Evolutionary conservation across 2,329 filamentous ascomycete genomes (phyloP).

Genomic region (Grosmannia serpens): DNA sequence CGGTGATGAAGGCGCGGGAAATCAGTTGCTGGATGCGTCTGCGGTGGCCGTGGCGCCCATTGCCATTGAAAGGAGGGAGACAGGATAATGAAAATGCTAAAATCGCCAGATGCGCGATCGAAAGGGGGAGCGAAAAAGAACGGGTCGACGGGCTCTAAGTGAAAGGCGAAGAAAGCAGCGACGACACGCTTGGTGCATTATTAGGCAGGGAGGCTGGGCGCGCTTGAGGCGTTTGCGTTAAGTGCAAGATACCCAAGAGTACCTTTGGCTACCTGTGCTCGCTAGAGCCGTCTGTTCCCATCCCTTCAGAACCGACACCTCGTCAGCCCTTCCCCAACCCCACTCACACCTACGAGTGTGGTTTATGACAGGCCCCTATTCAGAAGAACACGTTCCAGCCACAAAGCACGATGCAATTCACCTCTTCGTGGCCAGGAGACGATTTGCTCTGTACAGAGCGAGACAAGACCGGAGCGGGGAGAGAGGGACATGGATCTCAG

Average conservation of each 20-base stretch:
- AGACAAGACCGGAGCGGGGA: background rate
- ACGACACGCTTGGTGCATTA: background rate
- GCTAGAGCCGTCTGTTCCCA: background rate
- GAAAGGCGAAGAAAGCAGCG: background rate
- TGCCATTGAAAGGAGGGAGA: background rate
- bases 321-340: background rate
- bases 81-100: background rate
- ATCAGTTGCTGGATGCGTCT: background rate
- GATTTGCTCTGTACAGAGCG: too few species aligned
- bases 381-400: background rate
- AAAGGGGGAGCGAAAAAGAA: background rate
- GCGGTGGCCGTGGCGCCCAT: constrained; percentile 3
- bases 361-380: background rate
- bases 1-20: background rate
- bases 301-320: background rate
- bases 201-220: background rate
- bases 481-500: background rate
- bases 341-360: background rate
- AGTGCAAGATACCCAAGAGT: background rate
- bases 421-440: background rate
- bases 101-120: background rate
- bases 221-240: background rate
- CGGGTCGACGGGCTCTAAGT: background rate
- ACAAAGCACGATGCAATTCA: background rate
- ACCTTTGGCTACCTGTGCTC: background rate